These are phyloP conservation scores for Peltaster fructicola DNA, from an alignment of 2,329 filamentous ascomycete species.

Conservation along the genomic window DNA sequence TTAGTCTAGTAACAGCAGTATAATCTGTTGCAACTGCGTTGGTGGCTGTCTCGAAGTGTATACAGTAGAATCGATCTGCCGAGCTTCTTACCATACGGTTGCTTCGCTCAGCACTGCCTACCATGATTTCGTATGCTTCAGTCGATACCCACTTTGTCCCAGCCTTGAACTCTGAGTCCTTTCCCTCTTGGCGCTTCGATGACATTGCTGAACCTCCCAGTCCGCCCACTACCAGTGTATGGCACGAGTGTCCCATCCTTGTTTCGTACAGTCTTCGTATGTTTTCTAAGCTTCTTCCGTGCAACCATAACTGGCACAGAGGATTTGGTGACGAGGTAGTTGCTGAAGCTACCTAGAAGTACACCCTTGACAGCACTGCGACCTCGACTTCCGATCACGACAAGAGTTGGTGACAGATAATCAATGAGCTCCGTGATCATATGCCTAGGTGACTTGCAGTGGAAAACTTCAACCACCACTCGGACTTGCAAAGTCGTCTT, in stretches of 20 bases:
- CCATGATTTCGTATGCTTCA: too few relatives aligned
- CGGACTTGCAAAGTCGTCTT: constrained; percentile 87
- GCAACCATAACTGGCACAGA: constrained; percentile 97
- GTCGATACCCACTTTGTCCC: constrained; percentile 20
- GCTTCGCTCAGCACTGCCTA: too few relatives aligned
- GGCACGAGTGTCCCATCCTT: constrained; percentile 16
- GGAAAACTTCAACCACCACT: constrained; percentile 87
- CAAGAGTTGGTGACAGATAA: constrained; percentile 72
- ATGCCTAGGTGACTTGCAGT: constrained; percentile 95
- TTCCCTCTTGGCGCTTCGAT: constrained; percentile 17
- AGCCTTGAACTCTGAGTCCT: constrained; percentile 16
- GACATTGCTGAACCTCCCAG: constrained; percentile 16
- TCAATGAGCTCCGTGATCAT: constrained; percentile 96
- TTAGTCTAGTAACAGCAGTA: constrained; percentile 1
- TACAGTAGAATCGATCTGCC: too few relatives aligned
- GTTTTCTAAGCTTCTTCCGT: constrained; percentile 72
- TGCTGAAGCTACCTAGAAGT: constrained; percentile 87
- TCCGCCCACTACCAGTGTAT: constrained; percentile 15
- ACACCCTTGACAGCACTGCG: constrained; percentile 87
- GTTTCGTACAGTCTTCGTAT: constrained; percentile 35
- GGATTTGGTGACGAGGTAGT: constrained; percentile 92
- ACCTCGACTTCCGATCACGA: constrained; percentile 81
- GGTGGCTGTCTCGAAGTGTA: too few relatives aligned
- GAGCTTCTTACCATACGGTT: too few relatives aligned
- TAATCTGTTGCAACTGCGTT: too few relatives aligned